Percentiles rank a stretch among this genome's conserved stretches.
Conservation (phyloP, 352 stramenopile genomes). For the Phytophthora litchii region DNA sequence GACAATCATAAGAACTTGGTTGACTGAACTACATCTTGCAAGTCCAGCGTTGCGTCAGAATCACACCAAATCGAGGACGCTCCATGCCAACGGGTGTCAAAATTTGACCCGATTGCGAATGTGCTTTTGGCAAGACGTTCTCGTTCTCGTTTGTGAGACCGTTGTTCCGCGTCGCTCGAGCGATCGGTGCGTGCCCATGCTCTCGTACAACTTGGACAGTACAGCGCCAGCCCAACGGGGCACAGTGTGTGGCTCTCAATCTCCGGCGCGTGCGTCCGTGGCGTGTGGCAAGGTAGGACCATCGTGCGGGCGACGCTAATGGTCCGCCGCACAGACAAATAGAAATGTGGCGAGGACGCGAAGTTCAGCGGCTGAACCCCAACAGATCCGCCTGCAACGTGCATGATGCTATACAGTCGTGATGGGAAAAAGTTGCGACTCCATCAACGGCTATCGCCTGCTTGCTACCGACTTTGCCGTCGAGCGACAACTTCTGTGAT, state of each 20-base stretch:
- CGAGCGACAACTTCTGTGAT: not conserved
- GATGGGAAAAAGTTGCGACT: constrained; percentile 5
- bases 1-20: too few relatives aligned
- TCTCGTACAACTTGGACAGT: constrained; percentile 31
- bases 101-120: too few relatives aligned
- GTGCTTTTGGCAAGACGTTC: too few relatives aligned
- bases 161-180: not conserved
- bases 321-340: constrained; percentile 15
- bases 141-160: too few relatives aligned
- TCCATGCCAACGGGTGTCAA: too few relatives aligned
- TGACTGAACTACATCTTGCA: too few relatives aligned
- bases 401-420: not conserved
- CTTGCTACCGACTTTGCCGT: too few relatives aligned
- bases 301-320: constrained; percentile 15
- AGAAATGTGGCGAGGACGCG: constrained; percentile 9
- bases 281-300: constrained; percentile 28
- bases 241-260: constrained; percentile 20
- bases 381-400: constrained; percentile 23
- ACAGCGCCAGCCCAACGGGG: constrained; percentile 30
- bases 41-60: too few relatives aligned
- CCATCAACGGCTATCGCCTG: not conserved
- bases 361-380: constrained; percentile 16
- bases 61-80: too few relatives aligned
- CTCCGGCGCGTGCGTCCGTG: constrained; percentile 1
- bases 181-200: constrained; percentile 7